Evolutionary conservation across 805 yeast species (phyloP).

Genomic region (Sugiyamaella valdiviana): DNA sequence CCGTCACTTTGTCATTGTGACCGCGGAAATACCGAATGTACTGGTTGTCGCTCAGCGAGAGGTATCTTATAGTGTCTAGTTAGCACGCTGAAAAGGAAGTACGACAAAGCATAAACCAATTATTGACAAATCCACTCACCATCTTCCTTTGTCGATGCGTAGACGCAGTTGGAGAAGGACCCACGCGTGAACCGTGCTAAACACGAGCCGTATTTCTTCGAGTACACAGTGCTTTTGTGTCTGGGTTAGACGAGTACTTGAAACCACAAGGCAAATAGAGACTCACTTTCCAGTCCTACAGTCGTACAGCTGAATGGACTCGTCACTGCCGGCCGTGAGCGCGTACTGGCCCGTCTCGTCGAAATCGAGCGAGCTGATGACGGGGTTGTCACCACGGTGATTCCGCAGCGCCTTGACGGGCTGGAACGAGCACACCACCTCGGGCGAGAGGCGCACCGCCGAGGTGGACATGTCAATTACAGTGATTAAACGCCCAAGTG

Average conservation of each 20-base stretch:
- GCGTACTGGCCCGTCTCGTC: slow-evolving; percentile 79
- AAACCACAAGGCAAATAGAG: slow-evolving; percentile 31
- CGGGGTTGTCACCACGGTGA: slow-evolving; percentile 29
- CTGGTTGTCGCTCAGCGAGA: slow-evolving; percentile 69
- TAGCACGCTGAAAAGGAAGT: too few species aligned
- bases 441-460: slow-evolving; percentile 14
- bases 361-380: slow-evolving; percentile 47
- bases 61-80: slow-evolving; percentile 49
- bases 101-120: neutral
- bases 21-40: slow-evolving; percentile 84
- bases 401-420: slow-evolving; percentile 47
- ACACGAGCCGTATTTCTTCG: slow-evolving; percentile 90
- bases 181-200: slow-evolving; percentile 77
- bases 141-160: slow-evolving; percentile 77
- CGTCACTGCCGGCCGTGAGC: slow-evolving; percentile 77
- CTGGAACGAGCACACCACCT: slow-evolving; percentile 26
- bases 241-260: slow-evolving; percentile 5
- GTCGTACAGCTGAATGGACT: slow-evolving; percentile 79
- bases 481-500: neutral
- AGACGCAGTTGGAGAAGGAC: slow-evolving; percentile 57
- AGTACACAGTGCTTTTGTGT: slow-evolving; percentile 52
- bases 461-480: slow-evolving; percentile 10
- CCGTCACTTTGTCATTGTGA: slow-evolving; percentile 69
- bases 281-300: slow-evolving; percentile 47
- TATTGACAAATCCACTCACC: slow-evolving; percentile 18